phyloP scores from a whole-genome alignment of 306 rosid genomes.

The Acacia acuminata region DNA sequence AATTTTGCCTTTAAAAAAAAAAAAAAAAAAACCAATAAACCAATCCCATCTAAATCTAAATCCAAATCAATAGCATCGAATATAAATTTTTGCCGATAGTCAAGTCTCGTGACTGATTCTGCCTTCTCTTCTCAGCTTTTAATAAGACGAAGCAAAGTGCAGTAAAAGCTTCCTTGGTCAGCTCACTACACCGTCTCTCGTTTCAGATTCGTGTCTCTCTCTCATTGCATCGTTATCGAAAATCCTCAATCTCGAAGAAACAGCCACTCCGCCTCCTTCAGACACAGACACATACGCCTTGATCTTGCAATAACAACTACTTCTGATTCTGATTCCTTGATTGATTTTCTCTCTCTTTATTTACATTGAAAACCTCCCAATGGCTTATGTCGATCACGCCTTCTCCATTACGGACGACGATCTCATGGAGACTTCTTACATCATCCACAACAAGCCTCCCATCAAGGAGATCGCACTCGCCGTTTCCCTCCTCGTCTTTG shows the following conservation, averaged over 20 bases:
- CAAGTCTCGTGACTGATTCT: background rate
- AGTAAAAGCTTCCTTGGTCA: background rate
- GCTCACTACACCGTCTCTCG: background rate
- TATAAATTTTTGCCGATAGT: too few species aligned
- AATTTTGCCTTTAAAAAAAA: background rate
- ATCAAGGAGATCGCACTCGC: slow-evolving; percentile 96
- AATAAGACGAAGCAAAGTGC: background rate
- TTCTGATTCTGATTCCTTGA: too few species aligned
- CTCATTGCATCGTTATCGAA: background rate
- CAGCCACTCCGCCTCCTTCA: background rate
- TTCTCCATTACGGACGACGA: slow-evolving; percentile 97
- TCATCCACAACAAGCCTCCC: slow-evolving; percentile 86
- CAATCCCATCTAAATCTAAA: too few species aligned
- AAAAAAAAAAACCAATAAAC: too few species aligned
- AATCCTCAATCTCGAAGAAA: slow-evolving; percentile 24
- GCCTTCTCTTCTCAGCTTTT: background rate
- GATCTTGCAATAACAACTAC: background rate
- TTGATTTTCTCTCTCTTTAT: background rate
- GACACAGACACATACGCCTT: background rate
- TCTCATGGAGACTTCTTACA: slow-evolving; percentile 76
- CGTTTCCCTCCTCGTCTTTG: slow-evolving; percentile 80
- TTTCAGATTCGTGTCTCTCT: background rate
- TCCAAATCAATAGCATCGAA: too few species aligned
- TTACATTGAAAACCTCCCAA: background rate
- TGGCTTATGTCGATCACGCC: slow-evolving; percentile 97